These are phyloP conservation scores for Kurtzmaniella quercitrusa DNA, from an alignment of 1,139 yeast genomes.

Conservation along the genomic window DNA sequence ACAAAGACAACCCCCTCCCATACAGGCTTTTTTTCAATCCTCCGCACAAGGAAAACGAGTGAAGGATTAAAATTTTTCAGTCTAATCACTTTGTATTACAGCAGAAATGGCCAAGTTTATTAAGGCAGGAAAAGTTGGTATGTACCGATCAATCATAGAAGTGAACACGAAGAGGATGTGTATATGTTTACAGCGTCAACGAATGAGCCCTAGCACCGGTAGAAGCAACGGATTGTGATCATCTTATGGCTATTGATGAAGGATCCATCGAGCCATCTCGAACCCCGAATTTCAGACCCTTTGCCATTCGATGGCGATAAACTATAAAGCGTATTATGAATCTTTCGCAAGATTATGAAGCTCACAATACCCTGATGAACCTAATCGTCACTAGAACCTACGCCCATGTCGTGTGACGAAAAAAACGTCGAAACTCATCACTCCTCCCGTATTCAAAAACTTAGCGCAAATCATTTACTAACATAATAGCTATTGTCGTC, in stretches of 20 bases:
- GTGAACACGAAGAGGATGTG: background rate
- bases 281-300: background rate
- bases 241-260: too few relatives aligned
- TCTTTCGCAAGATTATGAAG: too few relatives aligned
- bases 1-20: background rate
- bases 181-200: background rate
- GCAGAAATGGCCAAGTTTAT: constrained; percentile 89
- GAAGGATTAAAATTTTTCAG: constrained; percentile 10
- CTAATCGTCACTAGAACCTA: too few relatives aligned
- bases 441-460: too few relatives aligned
- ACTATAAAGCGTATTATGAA: too few relatives aligned
- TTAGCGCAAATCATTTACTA: too few relatives aligned
- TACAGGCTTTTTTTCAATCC: constrained; percentile 1
- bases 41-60: constrained; percentile 1
- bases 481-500: constrained; percentile 86
- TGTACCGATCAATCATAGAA: constrained; percentile 34
- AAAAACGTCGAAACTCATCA: too few relatives aligned
- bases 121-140: constrained; percentile 99
- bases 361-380: too few relatives aligned
- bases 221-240: background rate
- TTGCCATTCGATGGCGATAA: too few relatives aligned
- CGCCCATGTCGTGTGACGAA: too few relatives aligned
- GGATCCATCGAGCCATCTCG: background rate
- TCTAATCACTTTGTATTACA: constrained; percentile 13
- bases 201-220: background rate